Percentiles rank a stretch among this genome's conserved stretches.
Conservation (phyloP, 2,329 filamentous ascomycete species). For the Trichoderma harzianum region DNA sequence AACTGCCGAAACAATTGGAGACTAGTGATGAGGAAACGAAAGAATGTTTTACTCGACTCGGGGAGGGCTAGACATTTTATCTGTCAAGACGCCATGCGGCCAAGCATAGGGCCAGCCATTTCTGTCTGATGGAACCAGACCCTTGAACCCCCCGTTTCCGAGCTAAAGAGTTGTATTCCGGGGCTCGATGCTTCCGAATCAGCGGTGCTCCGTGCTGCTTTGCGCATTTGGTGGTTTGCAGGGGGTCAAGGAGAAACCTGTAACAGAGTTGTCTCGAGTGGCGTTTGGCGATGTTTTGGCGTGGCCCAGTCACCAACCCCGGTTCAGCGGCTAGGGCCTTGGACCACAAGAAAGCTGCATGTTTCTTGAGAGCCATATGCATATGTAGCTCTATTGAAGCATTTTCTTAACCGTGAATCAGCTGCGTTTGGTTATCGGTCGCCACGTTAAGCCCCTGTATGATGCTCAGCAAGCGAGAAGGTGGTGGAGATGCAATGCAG, state of each 20-base stretch:
- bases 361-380: constrained; percentile 9
- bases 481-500: not conserved
- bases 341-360: not conserved
- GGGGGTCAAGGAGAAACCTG: constrained; percentile 23
- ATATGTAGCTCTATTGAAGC: not conserved
- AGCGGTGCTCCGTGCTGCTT: constrained; percentile 5
- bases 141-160: constrained; percentile 9
- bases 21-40: constrained; percentile 21
- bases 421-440: not conserved
- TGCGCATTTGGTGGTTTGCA: constrained; percentile 20
- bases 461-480: not conserved
- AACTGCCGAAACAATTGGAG: constrained; percentile 22
- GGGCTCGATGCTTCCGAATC: constrained; percentile 21
- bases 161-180: constrained; percentile 15
- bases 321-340: constrained; percentile 12
- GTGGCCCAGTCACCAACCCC: constrained; percentile 13
- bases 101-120: constrained; percentile 5
- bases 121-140: not conserved
- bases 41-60: constrained; percentile 8
- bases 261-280: constrained; percentile 37
- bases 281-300: constrained; percentile 28
- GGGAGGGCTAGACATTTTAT: constrained; percentile 23
- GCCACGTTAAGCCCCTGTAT: constrained; percentile 11
- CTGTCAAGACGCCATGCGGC: constrained; percentile 10
- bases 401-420: not conserved